Conservation (phyloP, 75 land plant species). For the Pinus taeda region DNA sequence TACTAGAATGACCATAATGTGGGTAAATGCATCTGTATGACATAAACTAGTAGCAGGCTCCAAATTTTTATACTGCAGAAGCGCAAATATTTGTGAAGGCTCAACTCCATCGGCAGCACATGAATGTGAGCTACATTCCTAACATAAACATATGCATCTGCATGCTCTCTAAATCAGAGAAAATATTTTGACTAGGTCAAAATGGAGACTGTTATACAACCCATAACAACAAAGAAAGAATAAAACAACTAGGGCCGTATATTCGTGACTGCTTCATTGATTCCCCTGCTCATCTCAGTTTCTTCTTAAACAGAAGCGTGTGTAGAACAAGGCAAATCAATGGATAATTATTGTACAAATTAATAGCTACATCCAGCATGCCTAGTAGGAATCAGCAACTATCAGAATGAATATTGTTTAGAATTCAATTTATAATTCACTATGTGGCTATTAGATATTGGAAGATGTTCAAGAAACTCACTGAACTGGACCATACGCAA, state of each 20-base stretch:
- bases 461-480: conserved; percentile 31
- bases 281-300: not conserved
- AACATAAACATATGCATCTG: not conserved
- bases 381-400: not conserved
- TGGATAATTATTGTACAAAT: not conserved
- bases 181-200: not conserved
- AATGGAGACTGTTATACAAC: not conserved
- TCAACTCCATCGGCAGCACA: not conserved
- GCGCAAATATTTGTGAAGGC: not conserved
- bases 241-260: not conserved
- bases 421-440: not conserved
- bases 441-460: not conserved
- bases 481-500: conserved; percentile 79
- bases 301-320: not conserved
- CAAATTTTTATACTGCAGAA: not conserved
- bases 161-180: not conserved
- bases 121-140: not conserved
- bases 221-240: not conserved
- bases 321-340: not conserved
- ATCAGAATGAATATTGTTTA: not conserved
- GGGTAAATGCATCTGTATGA: not conserved
- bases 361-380: not conserved
- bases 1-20: not conserved
- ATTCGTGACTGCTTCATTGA: not conserved
- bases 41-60: no score